A percentile compares a stretch with the other conserved stretches of the same genome.
phyloP scores from a whole-genome alignment of 164 flowering plant species.

The Brasenia schreberi region DNA sequence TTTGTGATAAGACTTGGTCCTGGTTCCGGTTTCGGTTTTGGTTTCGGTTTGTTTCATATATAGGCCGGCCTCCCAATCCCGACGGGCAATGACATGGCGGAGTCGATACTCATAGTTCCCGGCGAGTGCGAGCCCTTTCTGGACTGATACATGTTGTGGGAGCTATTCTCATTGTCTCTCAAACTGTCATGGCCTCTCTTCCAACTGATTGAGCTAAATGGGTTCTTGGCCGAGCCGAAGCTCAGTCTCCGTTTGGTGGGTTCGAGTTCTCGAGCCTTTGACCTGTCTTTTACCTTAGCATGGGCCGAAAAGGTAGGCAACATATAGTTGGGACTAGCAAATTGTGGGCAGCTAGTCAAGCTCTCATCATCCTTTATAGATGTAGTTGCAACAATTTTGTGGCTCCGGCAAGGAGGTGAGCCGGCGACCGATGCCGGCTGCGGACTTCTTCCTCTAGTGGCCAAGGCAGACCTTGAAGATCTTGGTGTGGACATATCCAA shows the following conservation, averaged over 20 bases:
- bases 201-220: slow-evolving; percentile 55
- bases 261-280: slow-evolving; percentile 23
- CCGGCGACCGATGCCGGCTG: not conserved
- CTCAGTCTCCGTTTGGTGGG: slow-evolving; percentile 56
- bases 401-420: not conserved
- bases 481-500: slow-evolving; percentile 43
- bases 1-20: no score
- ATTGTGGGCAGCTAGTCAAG: slow-evolving; percentile 89
- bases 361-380: slow-evolving; percentile 72
- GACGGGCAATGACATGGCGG: slow-evolving; percentile 71
- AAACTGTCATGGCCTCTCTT: slow-evolving; percentile 35
- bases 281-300: slow-evolving; percentile 51
- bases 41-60: slow-evolving; percentile 24
- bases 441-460: slow-evolving; percentile 9
- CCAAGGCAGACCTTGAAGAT: slow-evolving; percentile 41
- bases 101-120: slow-evolving; percentile 67
- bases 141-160: slow-evolving; percentile 27
- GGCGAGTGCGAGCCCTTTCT: slow-evolving; percentile 34
- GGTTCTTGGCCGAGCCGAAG: slow-evolving; percentile 46
- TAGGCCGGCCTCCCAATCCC: slow-evolving; percentile 74
- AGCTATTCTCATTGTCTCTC: slow-evolving; percentile 32
- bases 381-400: not conserved
- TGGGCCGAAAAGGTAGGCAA: slow-evolving; percentile 70
- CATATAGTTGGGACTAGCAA: slow-evolving; percentile 81
- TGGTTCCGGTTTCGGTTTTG: no score